Evolutionary conservation across 257 asterid genomes (phyloP), one percentile per base, ranked within the genome.

Genomic region (Craterostigma plantagineum): DNA sequence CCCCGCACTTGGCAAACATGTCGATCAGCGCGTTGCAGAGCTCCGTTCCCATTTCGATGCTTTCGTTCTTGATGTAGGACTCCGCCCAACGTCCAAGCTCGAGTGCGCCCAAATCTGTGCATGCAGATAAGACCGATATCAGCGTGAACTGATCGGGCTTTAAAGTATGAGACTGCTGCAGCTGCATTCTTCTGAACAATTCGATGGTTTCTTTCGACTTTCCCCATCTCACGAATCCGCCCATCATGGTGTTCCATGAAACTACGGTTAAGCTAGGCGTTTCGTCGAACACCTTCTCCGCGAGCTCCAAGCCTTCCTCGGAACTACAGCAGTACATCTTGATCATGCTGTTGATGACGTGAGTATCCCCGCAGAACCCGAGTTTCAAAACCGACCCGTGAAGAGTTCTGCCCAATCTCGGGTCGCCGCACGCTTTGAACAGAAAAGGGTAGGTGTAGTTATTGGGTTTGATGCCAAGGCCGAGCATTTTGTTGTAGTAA

Each of bases 1-100:
- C 92, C 4, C 91, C 93, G 49, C 95, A 79, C 57, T 79, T 83
- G 0, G 84, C 75, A 69, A 63, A 76, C 93, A 83, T 76, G 62
- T 79, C 84, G 35, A 83, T 71, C 1, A 83, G 58, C 12, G 87
- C 79, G 40, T 83, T 83, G 50, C 66, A 62, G 1, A 79, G 64
- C 69, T 73, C 75, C 11, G 41, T 12, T 11, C 70, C 56, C 63
- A 63, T 69, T 50, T 48, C 65, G 30, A 79, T 17, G 37, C 62
- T 67, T 68, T 71, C 81, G 60, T 52, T 69, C 55, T 65, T 47
- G 5, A 79, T 48, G 57, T 59, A 83, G 2, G 72, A 65, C 27
- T 76, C 79, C 30, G 71, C 64, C 93, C 87, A 76, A 42, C 62
- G 69, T 50, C 95, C 93, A 13, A 83, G 77, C 67, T 79, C 78